Evolutionary conservation across 345 rosid species (phyloP), one percentile per base, ranked within the genome.

Genomic region (Laguncularia racemosa): DNA sequence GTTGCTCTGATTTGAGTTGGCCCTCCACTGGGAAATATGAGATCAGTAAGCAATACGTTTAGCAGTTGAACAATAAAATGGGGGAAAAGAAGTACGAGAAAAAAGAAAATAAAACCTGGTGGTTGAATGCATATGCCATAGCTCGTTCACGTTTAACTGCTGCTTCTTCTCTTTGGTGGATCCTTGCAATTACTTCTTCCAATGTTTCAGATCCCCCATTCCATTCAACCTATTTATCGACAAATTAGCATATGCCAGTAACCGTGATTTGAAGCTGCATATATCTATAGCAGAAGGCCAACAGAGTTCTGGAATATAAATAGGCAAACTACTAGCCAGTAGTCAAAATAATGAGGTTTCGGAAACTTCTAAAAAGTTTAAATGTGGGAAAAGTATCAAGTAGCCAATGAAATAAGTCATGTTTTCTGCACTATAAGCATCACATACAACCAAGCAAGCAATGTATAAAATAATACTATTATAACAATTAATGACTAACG

Each of bases 111-210:
- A 43, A 21, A 45, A 86, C 99, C 96, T 89, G 99, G 73, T 93
- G 99, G 72, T 90, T 77, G 64, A 89, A 89, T 57, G 99, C 97
- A 62, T 93, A 93, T 44, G 99, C 99, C 86, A 93, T 79, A 46
- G 96, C 76, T 64, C 97, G 77, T 56, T 93, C 99, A 17, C 97
- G 81, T 83, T 83, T 89, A 50, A 92, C 82, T 14, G 91, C 81
- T 3, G 98, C 97, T 73, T 77, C 95, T 80, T 86, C 98, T 69
- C 89, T 84, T 59, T 62, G 85, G 63, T 78, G 89, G 73, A 92
- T 86, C 72, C 74, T 89, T 63, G 75, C 78, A 46, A 92, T 81
- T 65, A 68, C 64, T 55, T 74, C 93, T 19, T 89, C 93, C 80
- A 80, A 81, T 63, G 95, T 67, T 64, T 79, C 89, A 20, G 79